Evolutionary conservation across 2,329 filamentous ascomycete genomes (phyloP).

Genomic region (Fusarium guadeloupense): DNA sequence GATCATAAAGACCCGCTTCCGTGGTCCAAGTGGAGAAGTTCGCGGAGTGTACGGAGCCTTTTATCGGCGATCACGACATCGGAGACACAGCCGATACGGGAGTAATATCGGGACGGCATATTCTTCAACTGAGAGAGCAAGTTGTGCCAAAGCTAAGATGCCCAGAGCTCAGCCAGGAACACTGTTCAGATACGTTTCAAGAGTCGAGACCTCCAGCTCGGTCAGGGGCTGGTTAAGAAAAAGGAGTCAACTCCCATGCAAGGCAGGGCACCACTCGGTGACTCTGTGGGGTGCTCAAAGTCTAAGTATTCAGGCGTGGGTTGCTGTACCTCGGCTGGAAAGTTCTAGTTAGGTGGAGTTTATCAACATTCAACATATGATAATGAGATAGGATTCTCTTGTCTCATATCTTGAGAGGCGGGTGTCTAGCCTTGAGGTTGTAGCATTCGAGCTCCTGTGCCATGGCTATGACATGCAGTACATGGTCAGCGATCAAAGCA

Average conservation of each 20-base stretch:
- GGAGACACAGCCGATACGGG: not conserved
- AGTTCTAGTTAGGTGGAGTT: constrained; percentile 17
- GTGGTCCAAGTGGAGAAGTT: not conserved
- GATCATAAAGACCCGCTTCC: constrained; percentile 1
- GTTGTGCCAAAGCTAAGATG: not conserved
- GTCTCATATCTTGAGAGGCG: constrained; percentile 6
- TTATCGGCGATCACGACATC: constrained; percentile 1
- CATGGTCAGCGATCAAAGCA: not conserved
- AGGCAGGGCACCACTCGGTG: constrained; percentile 10
- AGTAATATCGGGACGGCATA: constrained; percentile 1
- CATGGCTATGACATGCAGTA: constrained; percentile 15
- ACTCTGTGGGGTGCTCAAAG: constrained; percentile 24
- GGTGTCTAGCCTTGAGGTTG: not conserved
- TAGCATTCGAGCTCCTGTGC: constrained; percentile 10
- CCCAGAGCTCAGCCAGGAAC: not conserved
- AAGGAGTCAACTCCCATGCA: not conserved
- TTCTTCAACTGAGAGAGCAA: not conserved
- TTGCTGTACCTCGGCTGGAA: constrained; percentile 26
- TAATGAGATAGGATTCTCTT: constrained; percentile 2
- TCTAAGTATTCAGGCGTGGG: constrained; percentile 6
- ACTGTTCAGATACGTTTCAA: not conserved
- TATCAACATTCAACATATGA: not conserved
- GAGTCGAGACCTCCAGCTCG: constrained; percentile 6
- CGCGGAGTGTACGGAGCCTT: constrained; percentile 13
- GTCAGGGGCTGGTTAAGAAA: not conserved